Evolutionary conservation across 768 basidiomycete genomes (phyloP).

Genomic region (Tricholoma flavovirens): DNA sequence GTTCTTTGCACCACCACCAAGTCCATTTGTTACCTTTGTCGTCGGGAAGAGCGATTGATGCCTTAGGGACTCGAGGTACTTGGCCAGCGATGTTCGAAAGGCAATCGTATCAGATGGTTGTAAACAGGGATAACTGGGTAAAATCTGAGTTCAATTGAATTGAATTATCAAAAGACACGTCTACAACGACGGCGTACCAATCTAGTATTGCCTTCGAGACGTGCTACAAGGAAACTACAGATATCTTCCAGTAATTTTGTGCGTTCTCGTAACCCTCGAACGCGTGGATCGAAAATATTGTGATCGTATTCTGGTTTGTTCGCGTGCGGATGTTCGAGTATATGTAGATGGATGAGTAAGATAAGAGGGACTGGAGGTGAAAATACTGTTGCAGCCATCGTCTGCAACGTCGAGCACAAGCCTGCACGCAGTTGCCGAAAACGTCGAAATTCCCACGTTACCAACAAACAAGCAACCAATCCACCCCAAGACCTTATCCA

Average conservation of each 20-base stretch:
- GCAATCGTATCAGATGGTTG: slow-evolving; percentile 47
- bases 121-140: slow-evolving; percentile 46
- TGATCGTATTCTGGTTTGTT: slow-evolving; percentile 47
- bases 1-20: slow-evolving; percentile 11
- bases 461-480: background rate
- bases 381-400: slow-evolving; percentile 18
- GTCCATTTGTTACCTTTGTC: slow-evolving; percentile 10
- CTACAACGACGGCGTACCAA: slow-evolving; percentile 13
- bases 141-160: slow-evolving; percentile 25
- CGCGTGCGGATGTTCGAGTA: slow-evolving; percentile 43
- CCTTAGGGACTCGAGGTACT: slow-evolving; percentile 44
- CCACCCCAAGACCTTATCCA: slow-evolving; percentile 10
- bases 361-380: slow-evolving; percentile 38
- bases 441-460: slow-evolving; percentile 16
- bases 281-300: slow-evolving; percentile 38
- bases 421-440: slow-evolving; percentile 4
- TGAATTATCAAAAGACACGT: background rate
- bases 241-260: slow-evolving; percentile 48
- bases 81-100: slow-evolving; percentile 45
- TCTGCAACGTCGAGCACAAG: too few species aligned
- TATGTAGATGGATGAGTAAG: slow-evolving; percentile 47
- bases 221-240: slow-evolving; percentile 41
- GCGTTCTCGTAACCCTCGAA: slow-evolving; percentile 45
- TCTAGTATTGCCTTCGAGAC: slow-evolving; percentile 33
- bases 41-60: slow-evolving; percentile 31